Evolutionary conservation across 352 stramenopile species (phyloP), one percentile per base, ranked within the genome.

Genomic region (Pythium diclinum): DNA sequence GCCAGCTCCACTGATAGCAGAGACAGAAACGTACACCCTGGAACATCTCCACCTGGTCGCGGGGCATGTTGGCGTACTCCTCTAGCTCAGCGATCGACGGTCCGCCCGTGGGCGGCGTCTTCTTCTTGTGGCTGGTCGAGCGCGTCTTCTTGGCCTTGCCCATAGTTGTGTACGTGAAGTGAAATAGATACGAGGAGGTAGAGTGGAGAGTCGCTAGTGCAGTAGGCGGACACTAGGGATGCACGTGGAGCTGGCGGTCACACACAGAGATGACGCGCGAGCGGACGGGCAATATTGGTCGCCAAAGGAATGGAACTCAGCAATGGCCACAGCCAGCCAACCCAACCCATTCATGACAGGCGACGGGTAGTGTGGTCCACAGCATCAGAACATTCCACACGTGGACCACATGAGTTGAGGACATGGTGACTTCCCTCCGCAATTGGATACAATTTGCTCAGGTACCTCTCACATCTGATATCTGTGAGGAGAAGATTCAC

Each of bases 141-240:
- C 86, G 84, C 38, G 83, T 64, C 76, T 95, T 95, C 86, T 95
- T 95, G 58, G 85, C 81, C 72, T 93, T 93, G 67, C 86, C 86
- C 86, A 95, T 95, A 61, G 11, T 65, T 53, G 30, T 72, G n/a
- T 25, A 25, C 14, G 9, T 56, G 25, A 1, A 40, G 46, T 59
- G 33, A 68, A 25, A 59, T 5, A 52, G 38, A 48, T 19, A 65
- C 33, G 33, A 38, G 33, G 33, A 14, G 33, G 33, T 38, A 25
- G 42, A 28, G n/a, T 8, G 46, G 33, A 47, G 33, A 61, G 42
- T 44, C 33, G 33, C 17, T 21, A 19, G n/a, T 47, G 30, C 3
- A 63, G 19, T 49, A 34, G 17, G 16, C 25, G 19, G 30, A 14
- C 16, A 25, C 17, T 49, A 6, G 42, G 28, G n/a, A 49, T 21